Evolutionary conservation across 169 alveolate species (phyloP), one percentile per base, ranked within the genome.

Genomic region (Eimeria sp.): DNA sequence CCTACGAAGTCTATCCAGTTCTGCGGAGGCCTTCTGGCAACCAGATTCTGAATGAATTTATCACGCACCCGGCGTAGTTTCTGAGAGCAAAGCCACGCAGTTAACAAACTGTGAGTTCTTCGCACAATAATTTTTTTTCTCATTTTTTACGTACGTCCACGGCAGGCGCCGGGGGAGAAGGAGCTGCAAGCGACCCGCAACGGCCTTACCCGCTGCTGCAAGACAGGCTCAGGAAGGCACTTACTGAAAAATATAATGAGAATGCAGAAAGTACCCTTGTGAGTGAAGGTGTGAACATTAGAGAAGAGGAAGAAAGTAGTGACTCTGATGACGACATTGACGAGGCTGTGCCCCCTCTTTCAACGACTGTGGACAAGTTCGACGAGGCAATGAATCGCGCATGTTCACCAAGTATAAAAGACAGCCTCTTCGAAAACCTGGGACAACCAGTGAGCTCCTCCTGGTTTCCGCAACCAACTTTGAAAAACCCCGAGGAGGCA

Each of bases 341-440:
- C 14, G 93, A 87, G 70, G 14, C 13, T 16, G 2, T 49, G 72
- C 75, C 73, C 49, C 93, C 93, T 4, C 34, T 63, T 13, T 61
- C 93, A 22, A 10, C 34, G 18, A 87, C 82, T 13, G 63, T 87
- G 45, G 82, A 87, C 34, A 63, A 34, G 22, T 87, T 87, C 73
- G 93, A 87, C 82, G 82, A 43, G 40, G 93, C 93, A 18, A 87
- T 87, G 80, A 58, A 40, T 22, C 78, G 83, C 58, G 83, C 82
- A 25, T 87, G 93, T 27, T 49, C 93, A 16, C 82, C 93, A 16
- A 27, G 11, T 18, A 25, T 57, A 27, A 87, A 18, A 40, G 34
- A 70, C 30, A 57, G 93, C 34, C 61, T 87, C 45, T 43, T 87
- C 80, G 34, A 87, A 3, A 43, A 58, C n/a, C 45, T 87, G 57